Percentiles rank a stretch among this genome's conserved stretches.
Evolutionary conservation across 495 filamentous ascomycete genomes (phyloP).

Genomic region (Aspergillus sclerotiicarbonarius): DNA sequence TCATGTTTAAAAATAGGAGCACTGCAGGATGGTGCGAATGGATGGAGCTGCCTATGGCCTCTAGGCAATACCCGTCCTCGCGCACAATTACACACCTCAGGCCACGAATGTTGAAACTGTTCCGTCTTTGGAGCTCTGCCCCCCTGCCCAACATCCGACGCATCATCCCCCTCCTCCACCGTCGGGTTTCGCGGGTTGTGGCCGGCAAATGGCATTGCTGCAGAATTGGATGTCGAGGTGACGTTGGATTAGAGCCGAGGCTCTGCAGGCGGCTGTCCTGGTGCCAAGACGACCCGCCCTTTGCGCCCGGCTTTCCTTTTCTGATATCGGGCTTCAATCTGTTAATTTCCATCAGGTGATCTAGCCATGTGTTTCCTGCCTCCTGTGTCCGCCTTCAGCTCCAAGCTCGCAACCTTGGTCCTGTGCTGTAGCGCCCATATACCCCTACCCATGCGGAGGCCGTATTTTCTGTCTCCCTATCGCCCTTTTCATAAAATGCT

Average conservation of each 20-base stretch:
- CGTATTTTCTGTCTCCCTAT: no score
- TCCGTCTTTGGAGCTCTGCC: not conserved
- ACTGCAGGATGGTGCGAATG: not conserved
- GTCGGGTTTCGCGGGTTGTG: conserved; percentile 14
- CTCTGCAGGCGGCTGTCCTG: no score
- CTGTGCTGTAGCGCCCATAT: no score
- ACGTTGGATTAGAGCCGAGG: not conserved
- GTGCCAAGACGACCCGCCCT: not conserved
- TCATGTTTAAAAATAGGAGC: not conserved
- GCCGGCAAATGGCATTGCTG: not conserved
- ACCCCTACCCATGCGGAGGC: no score
- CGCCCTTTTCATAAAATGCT: no score
- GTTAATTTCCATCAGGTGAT: no score
- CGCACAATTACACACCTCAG: conserved; percentile 18
- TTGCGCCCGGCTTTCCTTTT: not conserved
- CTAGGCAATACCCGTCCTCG: not conserved
- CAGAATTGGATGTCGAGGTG: not conserved
- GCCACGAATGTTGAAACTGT: conserved; percentile 13
- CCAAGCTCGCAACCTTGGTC: no score
- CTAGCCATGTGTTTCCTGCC: no score
- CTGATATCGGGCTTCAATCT: no score
- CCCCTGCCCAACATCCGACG: not conserved
- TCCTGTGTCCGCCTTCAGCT: no score
- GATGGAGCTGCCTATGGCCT: not conserved
- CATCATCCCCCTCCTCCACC: conserved; percentile 18